Evolutionary conservation across 2,329 filamentous ascomycete genomes (phyloP).

Genomic region (Orbilia blumenaviensis): DNA sequence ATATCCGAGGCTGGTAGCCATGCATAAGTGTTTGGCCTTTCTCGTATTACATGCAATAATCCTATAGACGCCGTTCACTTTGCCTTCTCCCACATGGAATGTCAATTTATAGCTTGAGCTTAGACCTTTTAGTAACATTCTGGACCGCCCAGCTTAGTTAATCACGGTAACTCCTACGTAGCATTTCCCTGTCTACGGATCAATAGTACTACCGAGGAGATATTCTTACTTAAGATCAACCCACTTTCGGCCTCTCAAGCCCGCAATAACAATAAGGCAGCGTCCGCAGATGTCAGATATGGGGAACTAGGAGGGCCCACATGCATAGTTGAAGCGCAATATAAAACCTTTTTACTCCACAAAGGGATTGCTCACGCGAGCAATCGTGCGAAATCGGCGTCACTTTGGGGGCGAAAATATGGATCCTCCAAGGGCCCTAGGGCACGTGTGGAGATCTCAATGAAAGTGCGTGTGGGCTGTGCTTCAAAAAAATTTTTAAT

Average conservation of each 20-base stretch:
- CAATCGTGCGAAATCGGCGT: conserved; percentile 43
- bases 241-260: conserved; percentile 12
- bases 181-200: conserved; percentile 9
- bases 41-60: conserved; percentile 37
- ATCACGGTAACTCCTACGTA: neutral
- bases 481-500: neutral
- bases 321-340: conserved; percentile 27
- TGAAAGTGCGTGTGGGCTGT: conserved; percentile 29
- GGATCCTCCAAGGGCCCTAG: too few species aligned
- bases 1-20: conserved; percentile 24
- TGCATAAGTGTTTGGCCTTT: neutral
- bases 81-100: neutral
- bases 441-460: conserved; percentile 15
- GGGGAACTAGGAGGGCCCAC: conserved; percentile 1
- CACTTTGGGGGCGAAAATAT: neutral
- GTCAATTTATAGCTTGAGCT: neutral
- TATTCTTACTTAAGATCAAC: conserved; percentile 38
- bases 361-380: conserved; percentile 40
- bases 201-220: conserved; percentile 34
- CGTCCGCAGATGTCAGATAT: conserved; percentile 8
- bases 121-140: conserved; percentile 1
- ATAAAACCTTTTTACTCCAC: neutral
- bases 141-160: conserved; percentile 11
- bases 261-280: conserved; percentile 15
- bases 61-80: conserved; percentile 34